Conservation (phyloP, 495 filamentous ascomycete species). For the Elaphomyces granulatus region DNA sequence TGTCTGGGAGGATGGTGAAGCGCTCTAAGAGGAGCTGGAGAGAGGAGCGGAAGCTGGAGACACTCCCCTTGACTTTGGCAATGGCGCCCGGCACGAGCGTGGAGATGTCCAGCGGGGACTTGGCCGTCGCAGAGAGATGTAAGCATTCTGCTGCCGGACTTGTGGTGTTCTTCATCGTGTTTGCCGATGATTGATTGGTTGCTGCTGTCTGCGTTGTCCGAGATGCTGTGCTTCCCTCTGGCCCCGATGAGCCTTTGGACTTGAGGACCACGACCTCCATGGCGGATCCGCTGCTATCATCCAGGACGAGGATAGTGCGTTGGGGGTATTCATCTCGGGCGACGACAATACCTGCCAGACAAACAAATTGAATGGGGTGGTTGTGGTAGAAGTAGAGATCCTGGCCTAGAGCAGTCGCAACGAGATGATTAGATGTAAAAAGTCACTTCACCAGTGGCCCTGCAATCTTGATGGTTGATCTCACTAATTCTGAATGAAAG, state of each 20-base stretch:
- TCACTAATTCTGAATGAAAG: too few relatives aligned
- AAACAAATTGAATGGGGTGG: conserved; percentile 80
- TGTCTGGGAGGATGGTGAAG: conserved; percentile 40
- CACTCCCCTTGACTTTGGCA: conserved; percentile 63
- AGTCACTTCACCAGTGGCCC: too few relatives aligned
- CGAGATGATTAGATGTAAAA: too few relatives aligned
- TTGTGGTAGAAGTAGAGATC: conserved; percentile 67
- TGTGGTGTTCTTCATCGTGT: conserved; percentile 1
- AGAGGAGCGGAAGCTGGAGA: conserved; percentile 44
- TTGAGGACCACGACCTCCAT: conserved; percentile 43
- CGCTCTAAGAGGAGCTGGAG: conserved; percentile 60
- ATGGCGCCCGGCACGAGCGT: conserved; percentile 49
- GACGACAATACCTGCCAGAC: conserved; percentile 60
- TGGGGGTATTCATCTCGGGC: conserved; percentile 51
- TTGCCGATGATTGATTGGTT: background rate
- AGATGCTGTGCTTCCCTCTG: conserved; percentile 7
- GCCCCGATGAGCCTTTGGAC: conserved; percentile 1
- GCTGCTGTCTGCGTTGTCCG: conserved; percentile 6
- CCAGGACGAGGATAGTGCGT: conserved; percentile 53
- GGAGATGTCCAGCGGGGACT: conserved; percentile 24
- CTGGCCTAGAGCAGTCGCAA: too few relatives aligned
- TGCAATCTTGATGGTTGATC: too few relatives aligned
- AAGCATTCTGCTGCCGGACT: conserved; percentile 6
- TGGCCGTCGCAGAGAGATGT: conserved; percentile 19
- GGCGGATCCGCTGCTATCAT: conserved; percentile 72